Base-by-base conservation (phyloP, 352 stramenopile genomes). In the Pythium dissotocum region DNA sequence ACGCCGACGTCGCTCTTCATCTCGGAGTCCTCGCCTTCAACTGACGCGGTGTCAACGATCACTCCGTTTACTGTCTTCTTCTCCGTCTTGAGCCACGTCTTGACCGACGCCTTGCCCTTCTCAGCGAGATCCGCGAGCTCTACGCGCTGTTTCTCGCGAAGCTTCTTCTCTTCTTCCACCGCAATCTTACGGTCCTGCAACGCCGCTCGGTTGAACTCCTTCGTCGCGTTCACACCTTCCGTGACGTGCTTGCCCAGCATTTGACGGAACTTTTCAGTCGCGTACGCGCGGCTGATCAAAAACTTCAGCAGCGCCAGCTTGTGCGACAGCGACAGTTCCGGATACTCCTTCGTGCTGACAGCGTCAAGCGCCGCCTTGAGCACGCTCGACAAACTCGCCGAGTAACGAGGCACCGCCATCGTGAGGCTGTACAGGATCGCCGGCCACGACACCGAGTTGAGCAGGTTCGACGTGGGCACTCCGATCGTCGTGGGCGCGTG, bases 381-480 rank as follows among this genome's bases (percentile, higher is more conserved):
- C 2, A 61, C 67, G 0, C 65, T 46, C 0, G 82, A 77, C 4
- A 79, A 63, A 35, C 85, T 73, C 12, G 76, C 67, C 40, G 74
- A 83, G 65, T 90, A 93, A 6, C 88, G 82, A 64, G 85, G 88
- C 18, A 96, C 85, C 13, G 88, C 75, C 32, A 74, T 63, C 40
- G 89, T 88, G 1, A 96, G 70, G 38, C 76, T 88, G 66, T 77
- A 78, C 28, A 96, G 54, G 51, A 96, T 77, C 0, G 82, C 80
- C 7, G 88, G 87, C 88, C 88, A 96, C 36, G 88, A 94, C 5
- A 94, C 72, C 36, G 82, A 71, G 44, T 88, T 94, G 26, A 96
- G 85, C 75, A 95, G 87, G n/a, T 82, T 85, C 10, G 75, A 77
- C 18, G 82, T 94, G 14, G 88, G 88, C 18, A 94, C 70, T 1